Percentiles rank a stretch among this genome's conserved stretches.
These are phyloP conservation scores for Vicia sativa DNA, from an alignment of 306 rosid species.

Conservation along the genomic window DNA sequence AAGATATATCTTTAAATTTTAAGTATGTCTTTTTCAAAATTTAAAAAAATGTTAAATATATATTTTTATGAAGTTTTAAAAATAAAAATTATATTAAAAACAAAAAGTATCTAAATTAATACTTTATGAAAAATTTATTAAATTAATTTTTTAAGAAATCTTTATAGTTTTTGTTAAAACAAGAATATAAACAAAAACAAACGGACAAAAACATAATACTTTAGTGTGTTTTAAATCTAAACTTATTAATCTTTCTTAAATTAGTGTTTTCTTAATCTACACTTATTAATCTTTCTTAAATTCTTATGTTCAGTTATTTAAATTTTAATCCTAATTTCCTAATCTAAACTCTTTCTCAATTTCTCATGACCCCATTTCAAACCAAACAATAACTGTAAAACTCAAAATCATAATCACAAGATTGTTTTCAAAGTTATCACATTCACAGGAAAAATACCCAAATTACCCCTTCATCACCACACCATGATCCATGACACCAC, in stretches of 20 bases:
- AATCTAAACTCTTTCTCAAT: not conserved
- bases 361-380: not conserved
- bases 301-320: not conserved
- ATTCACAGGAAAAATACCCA: not conserved
- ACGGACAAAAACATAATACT: not conserved
- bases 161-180: no score
- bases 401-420: not conserved
- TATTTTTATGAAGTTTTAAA: no score
- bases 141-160: no score
- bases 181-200: no score
- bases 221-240: not conserved
- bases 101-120: no score
- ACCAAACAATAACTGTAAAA: not conserved
- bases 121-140: no score
- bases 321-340: not conserved
- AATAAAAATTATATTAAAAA: no score
- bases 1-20: no score
- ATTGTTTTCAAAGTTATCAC: slow-evolving; percentile 6
- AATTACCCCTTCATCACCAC: not conserved
- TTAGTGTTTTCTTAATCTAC: not conserved
- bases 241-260: not conserved
- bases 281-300: not conserved
- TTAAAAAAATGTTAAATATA: no score
- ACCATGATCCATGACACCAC: no score
- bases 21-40: no score